phyloP scores from a whole-genome alignment of 805 yeast species.

The Nakazawaea populi region DNA sequence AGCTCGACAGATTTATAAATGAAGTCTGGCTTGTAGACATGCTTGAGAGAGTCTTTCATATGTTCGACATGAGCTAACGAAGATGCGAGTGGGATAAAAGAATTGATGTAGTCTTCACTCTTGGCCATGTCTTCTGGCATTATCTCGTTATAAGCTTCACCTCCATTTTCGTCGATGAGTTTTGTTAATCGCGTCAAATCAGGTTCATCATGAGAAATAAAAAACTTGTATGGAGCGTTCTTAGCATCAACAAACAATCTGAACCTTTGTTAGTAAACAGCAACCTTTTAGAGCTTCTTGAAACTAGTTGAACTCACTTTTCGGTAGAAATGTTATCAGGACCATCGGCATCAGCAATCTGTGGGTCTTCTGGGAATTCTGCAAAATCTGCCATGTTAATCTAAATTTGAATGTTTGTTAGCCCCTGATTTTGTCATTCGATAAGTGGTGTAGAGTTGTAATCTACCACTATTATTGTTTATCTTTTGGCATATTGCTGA shows the following conservation, averaged over 20 bases:
- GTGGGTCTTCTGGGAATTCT: conserved; percentile 4
- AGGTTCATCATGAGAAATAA: conserved; percentile 8
- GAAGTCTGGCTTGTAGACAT: conserved; percentile 9
- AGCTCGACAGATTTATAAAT: conserved; percentile 12
- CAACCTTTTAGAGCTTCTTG: not conserved
- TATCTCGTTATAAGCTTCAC: conserved; percentile 9
- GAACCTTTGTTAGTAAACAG: not conserved
- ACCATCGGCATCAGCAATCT: not conserved
- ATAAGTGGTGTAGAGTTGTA: conserved; percentile 2
- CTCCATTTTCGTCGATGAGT: conserved; percentile 14
- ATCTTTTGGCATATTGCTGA: not conserved
- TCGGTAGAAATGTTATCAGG: not conserved
- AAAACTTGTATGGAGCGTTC: not conserved
- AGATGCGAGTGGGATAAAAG: conserved; percentile 8
- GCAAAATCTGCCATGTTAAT: conserved; percentile 5
- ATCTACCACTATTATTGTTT: too few relatives aligned
- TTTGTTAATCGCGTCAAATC: conserved; percentile 5
- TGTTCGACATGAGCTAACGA: not conserved
- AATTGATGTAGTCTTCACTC: conserved; percentile 1
- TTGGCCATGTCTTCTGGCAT: conserved; percentile 1
- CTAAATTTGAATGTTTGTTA: not conserved
- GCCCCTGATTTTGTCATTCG: too few relatives aligned
- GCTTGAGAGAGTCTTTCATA: not conserved
- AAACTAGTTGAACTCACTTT: not conserved
- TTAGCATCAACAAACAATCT: conserved; percentile 4